phyloP scores from a whole-genome alignment of 2,329 filamentous ascomycete genomes.

The Cladophialophora bantiana region DNA sequence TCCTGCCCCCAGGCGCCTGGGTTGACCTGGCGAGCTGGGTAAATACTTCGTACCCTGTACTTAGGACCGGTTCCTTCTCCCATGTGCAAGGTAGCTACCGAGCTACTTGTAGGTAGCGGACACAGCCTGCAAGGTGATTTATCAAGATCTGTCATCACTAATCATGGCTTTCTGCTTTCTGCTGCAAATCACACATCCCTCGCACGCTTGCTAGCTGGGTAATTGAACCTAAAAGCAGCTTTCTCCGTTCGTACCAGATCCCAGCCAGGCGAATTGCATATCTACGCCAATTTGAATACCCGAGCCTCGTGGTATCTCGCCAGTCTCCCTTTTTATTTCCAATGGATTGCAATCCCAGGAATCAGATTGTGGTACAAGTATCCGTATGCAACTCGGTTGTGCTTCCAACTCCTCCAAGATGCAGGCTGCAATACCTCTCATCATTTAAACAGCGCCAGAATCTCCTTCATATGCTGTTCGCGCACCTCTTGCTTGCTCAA shows the following conservation, averaged over 20 bases:
- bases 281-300: neutral
- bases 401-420: conserved; percentile 4
- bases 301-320: neutral
- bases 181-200: neutral
- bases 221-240: neutral
- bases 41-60: too few species aligned
- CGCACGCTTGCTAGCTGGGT: neutral
- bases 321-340: neutral
- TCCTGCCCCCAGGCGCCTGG: too few species aligned
- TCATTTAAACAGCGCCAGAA: conserved; percentile 41
- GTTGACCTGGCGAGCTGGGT: too few species aligned
- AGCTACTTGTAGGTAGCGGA: neutral
- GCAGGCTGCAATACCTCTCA: neutral
- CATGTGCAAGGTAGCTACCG: neutral
- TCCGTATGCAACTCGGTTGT: neutral
- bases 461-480: conserved; percentile 41
- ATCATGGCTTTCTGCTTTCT: neutral
- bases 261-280: neutral
- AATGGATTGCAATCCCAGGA: neutral
- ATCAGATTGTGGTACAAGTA: neutral
- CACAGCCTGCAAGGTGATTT: neutral
- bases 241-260: neutral
- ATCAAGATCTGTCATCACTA: neutral
- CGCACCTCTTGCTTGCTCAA: conserved; percentile 40
- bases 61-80: neutral